These are phyloP conservation scores for Davidsoniella neocaledoniae DNA, from an alignment of 2,329 filamentous ascomycete genomes.

Conservation along the genomic window DNA sequence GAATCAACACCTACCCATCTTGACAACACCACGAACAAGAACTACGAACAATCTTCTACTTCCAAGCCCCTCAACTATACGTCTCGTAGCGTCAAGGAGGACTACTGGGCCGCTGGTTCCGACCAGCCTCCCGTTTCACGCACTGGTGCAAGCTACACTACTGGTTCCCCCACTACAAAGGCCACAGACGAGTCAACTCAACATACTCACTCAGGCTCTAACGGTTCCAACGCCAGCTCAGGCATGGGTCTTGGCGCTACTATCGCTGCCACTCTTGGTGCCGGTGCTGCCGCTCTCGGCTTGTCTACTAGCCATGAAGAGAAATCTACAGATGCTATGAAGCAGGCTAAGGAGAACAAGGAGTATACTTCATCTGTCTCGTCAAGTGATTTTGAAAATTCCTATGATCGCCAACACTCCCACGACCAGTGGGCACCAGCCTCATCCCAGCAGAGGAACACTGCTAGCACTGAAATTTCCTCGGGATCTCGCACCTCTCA, in stretches of 20 bases:
- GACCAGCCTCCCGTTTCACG: background rate
- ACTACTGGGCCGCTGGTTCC: background rate
- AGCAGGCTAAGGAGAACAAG: background rate
- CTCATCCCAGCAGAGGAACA: conserved; percentile 3
- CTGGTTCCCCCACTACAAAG: background rate
- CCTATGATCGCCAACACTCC: background rate
- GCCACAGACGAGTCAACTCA: background rate
- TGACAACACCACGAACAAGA: background rate
- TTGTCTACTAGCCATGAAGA: conserved; percentile 7
- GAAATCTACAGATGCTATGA: background rate
- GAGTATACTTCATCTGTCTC: conserved; percentile 11
- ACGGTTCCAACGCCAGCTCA: background rate
- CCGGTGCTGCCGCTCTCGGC: conserved; percentile 10
- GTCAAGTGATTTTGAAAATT: conserved; percentile 7
- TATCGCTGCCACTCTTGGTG: conserved; percentile 9
- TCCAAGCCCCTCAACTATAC: background rate
- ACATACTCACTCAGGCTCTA: background rate
- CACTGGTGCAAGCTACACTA: background rate
- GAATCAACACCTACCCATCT: conserved; percentile 3
- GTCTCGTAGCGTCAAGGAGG: background rate
- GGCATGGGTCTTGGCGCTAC: conserved; percentile 8
- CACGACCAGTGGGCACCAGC: conserved; percentile 3
- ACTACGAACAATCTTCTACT: background rate
- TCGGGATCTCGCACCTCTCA: background rate
- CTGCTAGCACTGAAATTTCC: conserved; percentile 2